A percentile compares a stretch with the other conserved stretches of the same genome.
Conservation (phyloP, 2,329 filamentous ascomycete genomes). For the Scopulariopsis brevicaulis region DNA sequence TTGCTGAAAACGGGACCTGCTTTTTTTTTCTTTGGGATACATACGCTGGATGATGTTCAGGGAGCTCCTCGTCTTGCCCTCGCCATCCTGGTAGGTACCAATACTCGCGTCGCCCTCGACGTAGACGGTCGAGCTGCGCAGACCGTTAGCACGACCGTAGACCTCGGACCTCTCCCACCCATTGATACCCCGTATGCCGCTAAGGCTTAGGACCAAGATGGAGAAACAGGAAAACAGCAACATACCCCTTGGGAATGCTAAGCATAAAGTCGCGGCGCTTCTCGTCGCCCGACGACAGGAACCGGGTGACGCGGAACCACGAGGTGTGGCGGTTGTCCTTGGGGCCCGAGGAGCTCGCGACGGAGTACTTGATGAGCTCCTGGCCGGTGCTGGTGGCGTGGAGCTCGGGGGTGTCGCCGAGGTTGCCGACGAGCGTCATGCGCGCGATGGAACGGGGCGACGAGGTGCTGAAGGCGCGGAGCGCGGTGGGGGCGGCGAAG, state of each 20-base stretch:
- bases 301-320: constrained; percentile 76
- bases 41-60: constrained; percentile 74
- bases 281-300: constrained; percentile 59
- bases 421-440: constrained; percentile 78
- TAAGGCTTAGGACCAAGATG: background rate
- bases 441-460: constrained; percentile 56
- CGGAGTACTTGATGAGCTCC: constrained; percentile 65
- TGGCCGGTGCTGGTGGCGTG: constrained; percentile 56
- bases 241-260: constrained; percentile 75
- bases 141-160: background rate
- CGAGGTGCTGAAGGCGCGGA: constrained; percentile 69
- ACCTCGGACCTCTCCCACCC: background rate
- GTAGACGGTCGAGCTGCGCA: constrained; percentile 59
- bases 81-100: constrained; percentile 52
- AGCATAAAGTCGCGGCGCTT: constrained; percentile 60
- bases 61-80: constrained; percentile 53
- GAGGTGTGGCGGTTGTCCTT: constrained; percentile 64
- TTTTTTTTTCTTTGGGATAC: constrained; percentile 20
- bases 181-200: background rate
- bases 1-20: too few relatives aligned
- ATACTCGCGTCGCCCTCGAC: constrained; percentile 75
- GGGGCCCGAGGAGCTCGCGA: constrained; percentile 58
- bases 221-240: constrained; percentile 11
- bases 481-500: constrained; percentile 32
- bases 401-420: constrained; percentile 70